Base-by-base conservation (phyloP, 2,329 filamentous ascomycete genomes). In the Cladosporium austrohemisphaericum region DNA sequence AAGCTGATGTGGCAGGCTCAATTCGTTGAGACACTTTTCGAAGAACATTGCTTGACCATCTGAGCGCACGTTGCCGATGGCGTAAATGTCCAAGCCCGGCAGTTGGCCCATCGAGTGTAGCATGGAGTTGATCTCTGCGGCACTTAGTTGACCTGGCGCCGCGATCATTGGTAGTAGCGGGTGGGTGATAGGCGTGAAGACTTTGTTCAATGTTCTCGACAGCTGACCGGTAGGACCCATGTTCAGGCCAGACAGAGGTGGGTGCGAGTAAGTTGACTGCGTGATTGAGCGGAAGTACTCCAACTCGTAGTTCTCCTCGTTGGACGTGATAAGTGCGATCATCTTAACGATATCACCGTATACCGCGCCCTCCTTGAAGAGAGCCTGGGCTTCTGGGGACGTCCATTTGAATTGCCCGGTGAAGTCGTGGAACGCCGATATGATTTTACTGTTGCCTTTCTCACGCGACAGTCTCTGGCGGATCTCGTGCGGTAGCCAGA, bases 371-470 rank as follows among this genome's bases (percentile, higher is more conserved):
- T 84, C 78, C 52, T 80, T 73, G 58, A 91, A 94, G 3, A 92
- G 77, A 9, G 78, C 73, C 60, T 86, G 80, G 1, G 88, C 88
- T 57, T 86, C 78, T 5, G 78, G 70, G 0, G 86, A 88, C 1
- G 85, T 85, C 88, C 88, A 94, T 60, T 84, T 87, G 75, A 92
- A 92, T 1, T 76, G 84, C 1, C 88, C 86, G 0, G 87, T 90
- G 62, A 92, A 92, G 70, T 93, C 88, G 65, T 94, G 89, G 61
- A 92, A 93, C 10, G 89, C 88, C n/a, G 88, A 92, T 73, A 94
- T 90, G 67, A 95, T 89, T 56, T 84, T 85, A 61, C 85, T 92
- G 68, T 83, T 86, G 2, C 88, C 88, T 57, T 85, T 84, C 47
- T 80, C 76, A 57, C 85, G 79, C 46, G 81, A 85, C 8, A 94